These are phyloP conservation scores for Microstegium vimineum DNA, from an alignment of 176 grass and related monocot genomes.

Conservation along the genomic window DNA sequence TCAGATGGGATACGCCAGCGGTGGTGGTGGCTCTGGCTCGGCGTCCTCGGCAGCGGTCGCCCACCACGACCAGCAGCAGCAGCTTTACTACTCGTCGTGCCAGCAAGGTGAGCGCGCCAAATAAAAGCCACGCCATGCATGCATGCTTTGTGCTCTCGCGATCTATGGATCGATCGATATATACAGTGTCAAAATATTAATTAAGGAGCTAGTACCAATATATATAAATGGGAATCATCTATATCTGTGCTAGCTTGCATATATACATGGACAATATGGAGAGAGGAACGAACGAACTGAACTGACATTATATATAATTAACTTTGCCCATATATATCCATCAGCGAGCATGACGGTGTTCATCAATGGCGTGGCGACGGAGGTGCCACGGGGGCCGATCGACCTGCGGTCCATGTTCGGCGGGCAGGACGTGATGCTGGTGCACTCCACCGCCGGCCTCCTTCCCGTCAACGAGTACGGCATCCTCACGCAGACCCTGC, in stretches of 20 bases:
- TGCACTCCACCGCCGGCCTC: slow-evolving; percentile 58
- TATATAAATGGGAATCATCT: too few species aligned
- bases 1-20: slow-evolving; percentile 60
- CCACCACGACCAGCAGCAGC: slow-evolving; percentile 32
- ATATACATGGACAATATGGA: too few species aligned
- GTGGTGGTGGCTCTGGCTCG: slow-evolving; percentile 33
- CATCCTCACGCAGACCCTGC: slow-evolving; percentile 70
- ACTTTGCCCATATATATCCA: too few species aligned
- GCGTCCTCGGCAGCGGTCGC: slow-evolving; percentile 28
- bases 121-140: slow-evolving; percentile 5
- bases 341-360: slow-evolving; percentile 76
- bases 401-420: slow-evolving; percentile 74
- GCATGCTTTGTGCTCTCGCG: background rate
- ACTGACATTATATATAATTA: too few species aligned
- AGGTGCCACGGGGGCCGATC: slow-evolving; percentile 76
- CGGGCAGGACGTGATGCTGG: slow-evolving; percentile 77
- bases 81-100: slow-evolving; percentile 51
- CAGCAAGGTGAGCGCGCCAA: slow-evolving; percentile 51
- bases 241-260: too few species aligned
- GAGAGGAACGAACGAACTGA: too few species aligned
- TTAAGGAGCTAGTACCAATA: too few species aligned
- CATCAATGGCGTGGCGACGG: slow-evolving; percentile 79
- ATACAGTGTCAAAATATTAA: too few species aligned
- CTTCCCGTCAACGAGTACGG: slow-evolving; percentile 77
- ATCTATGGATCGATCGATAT: background rate